Evolutionary conservation across 495 filamentous ascomycete species (phyloP).

Genomic region (Elaphomyces granulatus): DNA sequence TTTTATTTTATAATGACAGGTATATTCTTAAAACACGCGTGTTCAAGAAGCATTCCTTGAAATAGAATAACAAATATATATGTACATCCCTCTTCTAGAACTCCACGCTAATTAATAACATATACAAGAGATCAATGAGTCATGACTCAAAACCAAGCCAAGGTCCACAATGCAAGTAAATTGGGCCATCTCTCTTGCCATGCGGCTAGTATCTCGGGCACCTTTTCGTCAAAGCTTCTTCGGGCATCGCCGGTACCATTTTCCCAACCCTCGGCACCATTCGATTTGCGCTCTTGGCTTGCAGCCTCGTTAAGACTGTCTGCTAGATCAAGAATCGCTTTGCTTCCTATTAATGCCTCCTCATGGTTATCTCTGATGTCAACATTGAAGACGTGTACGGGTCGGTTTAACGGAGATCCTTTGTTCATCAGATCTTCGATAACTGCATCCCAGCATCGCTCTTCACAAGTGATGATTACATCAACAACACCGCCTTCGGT

Average conservation of each 20-base stretch:
- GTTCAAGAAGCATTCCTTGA: no score
- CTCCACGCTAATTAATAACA: no score
- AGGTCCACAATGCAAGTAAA: conserved; percentile 81
- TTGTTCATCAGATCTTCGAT: conserved; percentile 83
- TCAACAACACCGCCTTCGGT: conserved; percentile 87
- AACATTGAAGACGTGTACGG: conserved; percentile 94
- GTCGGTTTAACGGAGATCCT: conserved; percentile 68
- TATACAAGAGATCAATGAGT: no score
- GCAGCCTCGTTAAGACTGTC: conserved; percentile 76
- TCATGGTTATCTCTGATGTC: conserved; percentile 98
- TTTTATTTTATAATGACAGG: no score
- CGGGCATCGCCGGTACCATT: conserved; percentile 51
- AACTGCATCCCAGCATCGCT: conserved; percentile 97
- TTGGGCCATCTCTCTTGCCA: conserved; percentile 96
- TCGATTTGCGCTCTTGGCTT: conserved; percentile 51
- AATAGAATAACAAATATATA: no score
- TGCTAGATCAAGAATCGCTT: conserved; percentile 84
- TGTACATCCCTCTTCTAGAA: no score
- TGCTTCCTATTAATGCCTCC: conserved; percentile 81
- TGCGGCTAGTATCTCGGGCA: conserved; percentile 82
- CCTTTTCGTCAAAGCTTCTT: conserved; percentile 75
- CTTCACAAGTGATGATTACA: conserved; percentile 93
- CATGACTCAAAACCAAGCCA: conserved; percentile 72
- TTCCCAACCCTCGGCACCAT: conserved; percentile 51
- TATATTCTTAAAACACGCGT: no score